Evolutionary conservation across 2,329 filamentous ascomycete genomes (phyloP).

Genomic region (Phialophora chinensis): DNA sequence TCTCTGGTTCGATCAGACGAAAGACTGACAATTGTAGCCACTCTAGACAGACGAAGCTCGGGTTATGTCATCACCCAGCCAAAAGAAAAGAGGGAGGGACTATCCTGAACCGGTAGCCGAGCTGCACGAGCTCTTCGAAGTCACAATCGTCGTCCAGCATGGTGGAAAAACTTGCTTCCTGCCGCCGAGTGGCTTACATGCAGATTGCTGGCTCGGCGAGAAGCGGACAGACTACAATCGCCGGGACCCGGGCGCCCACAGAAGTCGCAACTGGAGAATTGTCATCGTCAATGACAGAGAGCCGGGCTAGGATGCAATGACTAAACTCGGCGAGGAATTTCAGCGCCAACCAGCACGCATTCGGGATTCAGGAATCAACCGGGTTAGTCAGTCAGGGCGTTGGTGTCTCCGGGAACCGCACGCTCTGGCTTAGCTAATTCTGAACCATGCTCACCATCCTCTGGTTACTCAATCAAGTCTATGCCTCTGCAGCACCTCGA

Average conservation of each 20-base stretch:
- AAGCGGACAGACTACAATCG: neutral
- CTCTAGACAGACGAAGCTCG: neutral
- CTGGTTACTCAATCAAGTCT: neutral
- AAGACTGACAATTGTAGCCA: neutral
- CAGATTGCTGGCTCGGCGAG: neutral
- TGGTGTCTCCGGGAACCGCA: neutral
- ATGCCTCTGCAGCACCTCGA: constrained; percentile 2
- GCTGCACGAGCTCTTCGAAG: neutral
- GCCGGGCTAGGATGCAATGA: neutral
- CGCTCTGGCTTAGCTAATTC: constrained; percentile 15
- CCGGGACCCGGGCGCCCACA: neutral
- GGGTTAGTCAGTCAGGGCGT: neutral
- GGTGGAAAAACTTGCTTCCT: neutral
- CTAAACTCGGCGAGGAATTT: neutral
- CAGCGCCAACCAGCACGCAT: neutral
- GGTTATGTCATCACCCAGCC: neutral
- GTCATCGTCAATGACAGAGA: neutral
- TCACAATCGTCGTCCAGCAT: neutral
- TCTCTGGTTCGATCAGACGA: neutral
- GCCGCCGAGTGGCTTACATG: neutral
- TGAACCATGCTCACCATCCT: constrained; percentile 1
- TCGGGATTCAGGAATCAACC: neutral
- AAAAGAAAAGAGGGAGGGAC: neutral
- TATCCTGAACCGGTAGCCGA: neutral
- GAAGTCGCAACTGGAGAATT: neutral